A percentile compares a stretch with the other conserved stretches of the same genome.
These are phyloP conservation scores for Magnolia changhungtana DNA, from an alignment of 164 flowering plant genomes.

Conservation along the genomic window DNA sequence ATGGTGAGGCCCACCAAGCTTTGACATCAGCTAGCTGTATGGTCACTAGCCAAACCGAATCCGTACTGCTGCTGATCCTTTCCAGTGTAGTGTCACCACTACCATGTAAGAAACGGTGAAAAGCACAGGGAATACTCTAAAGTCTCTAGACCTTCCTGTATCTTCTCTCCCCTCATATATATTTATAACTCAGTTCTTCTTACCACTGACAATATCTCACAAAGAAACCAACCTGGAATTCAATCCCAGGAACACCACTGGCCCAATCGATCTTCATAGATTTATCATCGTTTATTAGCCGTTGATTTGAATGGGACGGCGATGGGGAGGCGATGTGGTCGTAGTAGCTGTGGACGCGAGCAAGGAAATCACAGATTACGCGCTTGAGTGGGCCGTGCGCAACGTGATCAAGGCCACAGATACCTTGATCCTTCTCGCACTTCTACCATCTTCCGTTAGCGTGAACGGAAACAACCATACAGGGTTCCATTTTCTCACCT, in stretches of 20 bases:
- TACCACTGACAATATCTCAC: background rate
- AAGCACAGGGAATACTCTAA: too few species aligned
- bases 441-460: constrained; percentile 19
- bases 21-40: too few species aligned
- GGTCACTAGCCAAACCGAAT: too few species aligned
- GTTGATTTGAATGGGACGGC: background rate
- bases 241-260: background rate
- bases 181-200: background rate
- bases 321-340: constrained; percentile 21
- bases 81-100: too few species aligned
- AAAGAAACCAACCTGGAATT: background rate
- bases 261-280: background rate
- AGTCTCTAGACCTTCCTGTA: background rate
- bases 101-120: too few species aligned
- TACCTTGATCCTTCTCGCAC: constrained; percentile 27
- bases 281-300: background rate
- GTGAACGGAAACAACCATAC: constrained; percentile 2
- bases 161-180: background rate
- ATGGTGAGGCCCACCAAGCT: too few species aligned
- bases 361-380: constrained; percentile 34
- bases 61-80: too few species aligned
- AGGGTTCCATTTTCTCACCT: constrained; percentile 15
- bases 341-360: constrained; percentile 38
- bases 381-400: constrained; percentile 37
- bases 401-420: constrained; percentile 31